Conservation (phyloP, 73 alveolate genomes). For the Tetrahymena elliotti region DNA sequence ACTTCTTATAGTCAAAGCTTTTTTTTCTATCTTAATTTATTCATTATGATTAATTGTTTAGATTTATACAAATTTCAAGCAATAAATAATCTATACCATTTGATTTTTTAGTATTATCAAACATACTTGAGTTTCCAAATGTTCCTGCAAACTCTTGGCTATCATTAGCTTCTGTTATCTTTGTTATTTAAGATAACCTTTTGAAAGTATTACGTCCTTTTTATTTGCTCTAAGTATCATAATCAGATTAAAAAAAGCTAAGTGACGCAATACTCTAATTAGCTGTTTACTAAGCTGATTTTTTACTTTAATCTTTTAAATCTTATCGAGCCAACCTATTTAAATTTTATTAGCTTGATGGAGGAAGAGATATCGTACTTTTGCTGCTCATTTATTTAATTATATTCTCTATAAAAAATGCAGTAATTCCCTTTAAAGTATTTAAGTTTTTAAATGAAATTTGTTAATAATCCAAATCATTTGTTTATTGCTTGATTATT, state of each 20-base stretch:
- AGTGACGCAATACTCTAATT: background rate
- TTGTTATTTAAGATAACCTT: background rate
- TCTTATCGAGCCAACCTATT: background rate
- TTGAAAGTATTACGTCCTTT: background rate
- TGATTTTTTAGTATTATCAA: background rate
- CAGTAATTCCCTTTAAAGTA: background rate
- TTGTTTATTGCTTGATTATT: background rate
- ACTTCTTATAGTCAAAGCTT: background rate
- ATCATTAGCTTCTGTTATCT: background rate
- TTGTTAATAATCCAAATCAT: background rate
- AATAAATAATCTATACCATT: background rate
- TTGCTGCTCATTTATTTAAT: background rate
- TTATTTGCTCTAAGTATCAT: background rate
- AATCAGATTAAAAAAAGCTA: background rate
- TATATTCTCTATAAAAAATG: no score
- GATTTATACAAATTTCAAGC: no score
- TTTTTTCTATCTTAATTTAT: background rate
- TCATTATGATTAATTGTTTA: background rate
- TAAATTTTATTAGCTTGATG: background rate
- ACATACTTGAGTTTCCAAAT: background rate
- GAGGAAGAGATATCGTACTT: background rate
- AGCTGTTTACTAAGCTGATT: no score
- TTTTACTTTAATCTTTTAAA: background rate
- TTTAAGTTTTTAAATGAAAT: background rate
- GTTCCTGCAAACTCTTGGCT: background rate